Evolutionary conservation across 208 protist genomes (phyloP).

Genomic region (Wallacemonas collosoma): DNA sequence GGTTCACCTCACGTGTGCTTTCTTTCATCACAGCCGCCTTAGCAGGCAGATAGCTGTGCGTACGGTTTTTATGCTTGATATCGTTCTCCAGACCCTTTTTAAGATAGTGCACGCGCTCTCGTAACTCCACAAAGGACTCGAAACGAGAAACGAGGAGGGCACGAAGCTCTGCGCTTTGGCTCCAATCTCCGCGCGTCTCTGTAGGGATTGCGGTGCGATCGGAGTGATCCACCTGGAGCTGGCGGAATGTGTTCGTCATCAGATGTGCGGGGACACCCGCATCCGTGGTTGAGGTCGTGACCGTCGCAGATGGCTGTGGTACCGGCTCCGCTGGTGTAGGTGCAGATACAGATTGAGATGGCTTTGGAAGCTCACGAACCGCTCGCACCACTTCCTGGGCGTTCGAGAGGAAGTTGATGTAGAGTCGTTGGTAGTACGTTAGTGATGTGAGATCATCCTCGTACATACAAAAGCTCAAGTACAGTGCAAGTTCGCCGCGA

Average conservation of each 20-base stretch:
- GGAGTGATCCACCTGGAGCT: constrained; percentile 19
- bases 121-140: constrained; percentile 21
- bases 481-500: constrained; percentile 50
- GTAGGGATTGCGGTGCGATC: neutral
- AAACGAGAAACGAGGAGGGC: constrained; percentile 1
- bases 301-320: neutral
- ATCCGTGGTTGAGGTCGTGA: neutral
- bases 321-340: too few species aligned
- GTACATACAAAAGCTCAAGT: constrained; percentile 65
- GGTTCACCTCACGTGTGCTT: constrained; percentile 11
- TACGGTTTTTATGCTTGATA: constrained; percentile 63
- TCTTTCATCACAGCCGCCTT: constrained; percentile 10
- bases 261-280: constrained; percentile 6
- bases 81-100: constrained; percentile 34
- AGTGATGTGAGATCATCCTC: constrained; percentile 73
- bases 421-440: constrained; percentile 52
- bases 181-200: constrained; percentile 6
- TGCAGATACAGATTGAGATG: constrained; percentile 11
- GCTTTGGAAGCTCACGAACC: constrained; percentile 46
- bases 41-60: constrained; percentile 36
- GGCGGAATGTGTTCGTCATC: constrained; percentile 16
- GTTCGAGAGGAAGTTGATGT: constrained; percentile 38
- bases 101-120: constrained; percentile 14
- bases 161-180: constrained; percentile 8
- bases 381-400: constrained; percentile 33